Evolutionary conservation across 352 stramenopile genomes (phyloP).

Genomic region (Aphanomyces euteiches): DNA sequence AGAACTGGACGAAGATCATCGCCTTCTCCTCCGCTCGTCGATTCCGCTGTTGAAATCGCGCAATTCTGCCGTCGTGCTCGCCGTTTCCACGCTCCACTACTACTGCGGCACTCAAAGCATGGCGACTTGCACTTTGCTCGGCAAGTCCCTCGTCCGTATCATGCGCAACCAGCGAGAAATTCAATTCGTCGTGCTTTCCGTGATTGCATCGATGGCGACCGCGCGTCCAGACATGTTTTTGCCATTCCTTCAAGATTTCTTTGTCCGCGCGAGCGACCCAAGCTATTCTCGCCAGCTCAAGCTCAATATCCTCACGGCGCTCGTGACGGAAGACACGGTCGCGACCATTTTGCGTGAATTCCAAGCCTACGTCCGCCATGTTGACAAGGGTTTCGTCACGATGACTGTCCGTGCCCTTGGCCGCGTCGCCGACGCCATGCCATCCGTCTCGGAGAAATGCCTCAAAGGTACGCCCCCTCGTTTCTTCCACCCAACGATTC

Average conservation of each 20-base stretch:
- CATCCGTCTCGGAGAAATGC: constrained; percentile 85
- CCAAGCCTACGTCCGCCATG: constrained; percentile 93
- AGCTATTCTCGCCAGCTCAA: constrained; percentile 95
- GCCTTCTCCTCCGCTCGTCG: constrained; percentile 91
- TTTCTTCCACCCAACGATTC: constrained; percentile 21
- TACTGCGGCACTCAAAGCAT: constrained; percentile 92
- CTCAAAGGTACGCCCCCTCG: constrained; percentile 67
- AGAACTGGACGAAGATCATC: constrained; percentile 95
- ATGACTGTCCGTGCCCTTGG: constrained; percentile 92
- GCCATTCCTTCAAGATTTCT: constrained; percentile 96
- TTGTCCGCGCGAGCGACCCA: constrained; percentile 93
- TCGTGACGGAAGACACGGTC: constrained; percentile 91
- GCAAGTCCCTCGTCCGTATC: constrained; percentile 94
- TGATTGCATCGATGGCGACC: constrained; percentile 93
- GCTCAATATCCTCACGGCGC: constrained; percentile 94
- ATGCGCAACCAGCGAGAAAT: constrained; percentile 96
- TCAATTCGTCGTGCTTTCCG: constrained; percentile 96
- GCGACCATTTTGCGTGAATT: constrained; percentile 94
- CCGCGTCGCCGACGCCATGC: constrained; percentile 87
- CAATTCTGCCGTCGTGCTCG: constrained; percentile 96
- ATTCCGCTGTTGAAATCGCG: constrained; percentile 96
- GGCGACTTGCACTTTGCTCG: constrained; percentile 87
- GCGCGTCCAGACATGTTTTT: constrained; percentile 94
- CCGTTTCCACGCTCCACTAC: constrained; percentile 95
- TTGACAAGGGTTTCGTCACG: constrained; percentile 93